These are phyloP conservation scores for Endoconidiophora polonica DNA, from an alignment of 2,329 filamentous ascomycete genomes.

Conservation along the genomic window DNA sequence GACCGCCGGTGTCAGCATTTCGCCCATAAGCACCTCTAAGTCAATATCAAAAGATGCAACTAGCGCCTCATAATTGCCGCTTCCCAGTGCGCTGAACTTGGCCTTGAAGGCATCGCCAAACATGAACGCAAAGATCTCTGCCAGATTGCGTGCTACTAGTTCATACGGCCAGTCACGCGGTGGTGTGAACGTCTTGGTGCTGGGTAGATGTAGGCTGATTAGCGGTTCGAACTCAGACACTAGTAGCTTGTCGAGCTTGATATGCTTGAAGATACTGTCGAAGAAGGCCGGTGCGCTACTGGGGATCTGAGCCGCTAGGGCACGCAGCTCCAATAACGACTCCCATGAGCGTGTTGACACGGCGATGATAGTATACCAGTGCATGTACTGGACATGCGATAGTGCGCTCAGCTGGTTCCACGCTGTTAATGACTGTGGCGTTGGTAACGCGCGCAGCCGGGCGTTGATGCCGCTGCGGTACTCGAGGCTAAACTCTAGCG, in stretches of 20 bases:
- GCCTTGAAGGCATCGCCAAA: slow-evolving; percentile 7
- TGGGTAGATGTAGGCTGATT: slow-evolving; percentile 2
- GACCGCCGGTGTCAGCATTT: slow-evolving; percentile 6
- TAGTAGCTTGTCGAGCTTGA: slow-evolving; percentile 5
- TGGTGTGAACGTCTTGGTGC: neutral
- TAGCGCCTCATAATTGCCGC: neutral
- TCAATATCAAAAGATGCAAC: neutral
- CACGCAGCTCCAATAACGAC: neutral
- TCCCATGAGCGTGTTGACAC: slow-evolving; percentile 1
- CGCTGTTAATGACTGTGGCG: neutral
- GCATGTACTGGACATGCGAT: slow-evolving; percentile 11
- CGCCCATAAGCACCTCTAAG: slow-evolving; percentile 3
- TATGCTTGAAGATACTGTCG: slow-evolving; percentile 4
- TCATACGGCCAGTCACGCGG: slow-evolving; percentile 9
- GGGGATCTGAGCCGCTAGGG: slow-evolving; percentile 1
- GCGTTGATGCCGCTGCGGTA: neutral
- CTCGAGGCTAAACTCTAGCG: slow-evolving; percentile 8
- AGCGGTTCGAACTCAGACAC: slow-evolving; percentile 4
- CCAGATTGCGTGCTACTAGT: slow-evolving; percentile 8
- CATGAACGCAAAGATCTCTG: slow-evolving; percentile 8
- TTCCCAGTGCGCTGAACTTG: neutral
- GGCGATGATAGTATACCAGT: slow-evolving; percentile 5
- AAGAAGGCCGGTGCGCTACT: slow-evolving; percentile 9
- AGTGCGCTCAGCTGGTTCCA: neutral
- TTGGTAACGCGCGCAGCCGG: neutral